These are phyloP conservation scores for Sanghuangporus sanghuang DNA, from an alignment of 1,284 basidiomycete genomes.

Conservation along the genomic window DNA sequence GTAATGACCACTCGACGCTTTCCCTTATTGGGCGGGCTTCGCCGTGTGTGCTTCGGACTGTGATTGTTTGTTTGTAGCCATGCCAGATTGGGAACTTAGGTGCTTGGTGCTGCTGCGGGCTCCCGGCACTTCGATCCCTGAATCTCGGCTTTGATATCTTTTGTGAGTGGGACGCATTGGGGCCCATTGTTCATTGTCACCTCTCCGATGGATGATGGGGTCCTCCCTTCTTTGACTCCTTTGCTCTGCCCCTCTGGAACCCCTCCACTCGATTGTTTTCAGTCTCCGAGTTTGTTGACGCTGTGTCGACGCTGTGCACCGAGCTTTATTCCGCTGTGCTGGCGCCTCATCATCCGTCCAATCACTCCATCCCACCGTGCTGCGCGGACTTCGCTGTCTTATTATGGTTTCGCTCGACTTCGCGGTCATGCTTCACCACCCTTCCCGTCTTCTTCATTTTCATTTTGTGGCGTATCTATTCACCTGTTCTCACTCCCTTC, in stretches of 20 bases:
- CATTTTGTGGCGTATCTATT: constrained; percentile 2
- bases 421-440: not conserved
- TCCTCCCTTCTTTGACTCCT: not conserved
- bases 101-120: not conserved
- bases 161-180: not conserved
- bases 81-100: not conserved
- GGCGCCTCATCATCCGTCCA: not conserved
- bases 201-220: not conserved
- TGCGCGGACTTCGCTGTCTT: not conserved
- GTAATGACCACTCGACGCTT: not conserved
- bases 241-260: not conserved
- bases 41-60: not conserved
- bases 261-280: not conserved
- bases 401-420: not conserved
- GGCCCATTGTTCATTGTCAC: not conserved
- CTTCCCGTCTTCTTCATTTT: not conserved
- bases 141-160: not conserved
- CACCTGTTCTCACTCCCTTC: not conserved
- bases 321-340: not conserved
- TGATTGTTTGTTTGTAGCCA: not conserved
- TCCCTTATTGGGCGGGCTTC: constrained; percentile 1
- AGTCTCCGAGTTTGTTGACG: not conserved
- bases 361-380: not conserved
- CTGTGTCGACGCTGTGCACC: not conserved
- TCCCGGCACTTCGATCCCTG: not conserved